Conservation (phyloP, 1,284 basidiomycete species). For the Ceratorhiza oryzae-sativae region DNA sequence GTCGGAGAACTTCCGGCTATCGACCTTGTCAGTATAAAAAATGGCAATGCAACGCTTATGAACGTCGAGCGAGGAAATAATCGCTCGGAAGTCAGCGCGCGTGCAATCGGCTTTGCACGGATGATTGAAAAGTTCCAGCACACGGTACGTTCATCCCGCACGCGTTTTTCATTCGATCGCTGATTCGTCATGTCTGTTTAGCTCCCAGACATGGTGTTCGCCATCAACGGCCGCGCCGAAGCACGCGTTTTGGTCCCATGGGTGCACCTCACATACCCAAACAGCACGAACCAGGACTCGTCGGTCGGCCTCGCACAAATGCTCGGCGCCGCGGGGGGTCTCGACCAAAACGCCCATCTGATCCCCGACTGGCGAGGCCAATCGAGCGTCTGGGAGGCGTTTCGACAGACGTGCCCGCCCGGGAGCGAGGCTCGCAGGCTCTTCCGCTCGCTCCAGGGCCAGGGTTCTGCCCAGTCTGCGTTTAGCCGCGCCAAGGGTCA, state of each 20-base stretch:
- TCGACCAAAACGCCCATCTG: slow-evolving; percentile 59
- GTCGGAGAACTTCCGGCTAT: slow-evolving; percentile 82
- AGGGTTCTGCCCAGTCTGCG: slow-evolving; percentile 48
- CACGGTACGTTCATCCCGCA: slow-evolving; percentile 56
- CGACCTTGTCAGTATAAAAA: slow-evolving; percentile 78
- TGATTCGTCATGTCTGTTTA: slow-evolving; percentile 49
- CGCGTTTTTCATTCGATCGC: neutral
- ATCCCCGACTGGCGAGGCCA: slow-evolving; percentile 82
- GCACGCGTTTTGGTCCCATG: slow-evolving; percentile 89
- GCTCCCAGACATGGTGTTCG: slow-evolving; percentile 90
- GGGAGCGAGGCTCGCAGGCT: slow-evolving; percentile 79
- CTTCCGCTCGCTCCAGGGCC: slow-evolving; percentile 70
- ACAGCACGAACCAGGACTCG: slow-evolving; percentile 66
- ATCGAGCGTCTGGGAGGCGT: slow-evolving; percentile 91
- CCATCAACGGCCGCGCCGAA: slow-evolving; percentile 91
- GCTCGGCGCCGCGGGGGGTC: slow-evolving; percentile 28
- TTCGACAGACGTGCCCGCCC: slow-evolving; percentile 87
- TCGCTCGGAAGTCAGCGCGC: slow-evolving; percentile 73
- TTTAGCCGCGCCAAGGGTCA: slow-evolving; percentile 25
- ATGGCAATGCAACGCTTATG: slow-evolving; percentile 63
- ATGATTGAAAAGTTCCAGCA: slow-evolving; percentile 78
- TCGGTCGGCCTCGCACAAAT: slow-evolving; percentile 54
- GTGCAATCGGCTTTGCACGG: slow-evolving; percentile 75
- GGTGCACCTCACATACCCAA: slow-evolving; percentile 76
- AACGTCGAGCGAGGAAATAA: slow-evolving; percentile 51